Evolutionary conservation across 371 early-diverging fungal genomes (phyloP).

Genomic region (Apophysomyces variabilis): DNA sequence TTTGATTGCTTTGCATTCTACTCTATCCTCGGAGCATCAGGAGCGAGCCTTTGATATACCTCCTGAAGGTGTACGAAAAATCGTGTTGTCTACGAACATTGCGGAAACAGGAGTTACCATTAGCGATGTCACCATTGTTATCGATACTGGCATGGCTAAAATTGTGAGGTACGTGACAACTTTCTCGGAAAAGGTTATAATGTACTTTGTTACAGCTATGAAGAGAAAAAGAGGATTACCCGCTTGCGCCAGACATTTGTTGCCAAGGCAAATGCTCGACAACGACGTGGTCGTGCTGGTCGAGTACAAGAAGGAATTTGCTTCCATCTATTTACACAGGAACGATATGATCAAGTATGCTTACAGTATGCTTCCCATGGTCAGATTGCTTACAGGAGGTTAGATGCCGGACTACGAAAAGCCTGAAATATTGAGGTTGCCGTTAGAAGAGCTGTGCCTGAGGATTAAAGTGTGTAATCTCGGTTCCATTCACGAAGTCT

Average conservation of each 20-base stretch:
- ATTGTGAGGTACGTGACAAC: slow-evolving; percentile 55
- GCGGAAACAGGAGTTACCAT: slow-evolving; percentile 97
- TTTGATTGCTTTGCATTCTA: slow-evolving; percentile 82
- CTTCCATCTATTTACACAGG: slow-evolving; percentile 70
- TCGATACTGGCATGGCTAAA: slow-evolving; percentile 93
- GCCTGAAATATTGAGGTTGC: slow-evolving; percentile 84
- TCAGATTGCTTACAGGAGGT: neutral
- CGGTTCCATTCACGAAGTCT: slow-evolving; percentile 60
- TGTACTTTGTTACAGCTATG: slow-evolving; percentile 47
- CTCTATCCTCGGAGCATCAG: slow-evolving; percentile 74
- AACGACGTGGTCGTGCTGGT: slow-evolving; percentile 95
- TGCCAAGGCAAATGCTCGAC: slow-evolving; percentile 84
- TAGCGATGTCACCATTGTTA: slow-evolving; percentile 91
- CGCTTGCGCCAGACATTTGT: slow-evolving; percentile 72
- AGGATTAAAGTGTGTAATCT: slow-evolving; percentile 73
- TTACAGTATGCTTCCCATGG: neutral
- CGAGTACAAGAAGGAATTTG: slow-evolving; percentile 84
- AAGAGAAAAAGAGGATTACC: slow-evolving; percentile 70
- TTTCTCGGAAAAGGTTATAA: neutral
- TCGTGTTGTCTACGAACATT: slow-evolving; percentile 93
- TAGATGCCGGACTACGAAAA: slow-evolving; percentile 69
- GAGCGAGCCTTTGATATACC: slow-evolving; percentile 69
- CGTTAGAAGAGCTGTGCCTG: slow-evolving; percentile 82
- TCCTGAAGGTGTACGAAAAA: slow-evolving; percentile 72
- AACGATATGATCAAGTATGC: slow-evolving; percentile 57